A percentile compares a stretch with the other conserved stretches of the same genome.
These are phyloP conservation scores for Lepidium aucheri DNA, from an alignment of 345 rosid species.

Conservation along the genomic window DNA sequence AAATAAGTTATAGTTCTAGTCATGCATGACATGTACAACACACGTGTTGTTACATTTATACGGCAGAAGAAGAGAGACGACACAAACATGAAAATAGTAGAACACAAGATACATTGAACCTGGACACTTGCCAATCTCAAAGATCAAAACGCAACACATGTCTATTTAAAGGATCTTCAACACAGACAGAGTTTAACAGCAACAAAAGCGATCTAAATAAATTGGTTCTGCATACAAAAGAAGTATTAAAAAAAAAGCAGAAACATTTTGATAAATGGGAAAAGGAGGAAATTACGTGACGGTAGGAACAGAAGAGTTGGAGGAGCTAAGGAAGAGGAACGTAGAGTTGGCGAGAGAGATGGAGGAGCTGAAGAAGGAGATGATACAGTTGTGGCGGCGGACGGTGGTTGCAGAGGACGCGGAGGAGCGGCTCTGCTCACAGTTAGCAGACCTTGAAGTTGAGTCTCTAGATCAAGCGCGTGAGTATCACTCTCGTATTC, in stretches of 20 bases:
- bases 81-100: neutral
- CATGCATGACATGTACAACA: neutral
- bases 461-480: constrained; percentile 71
- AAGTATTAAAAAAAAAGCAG: neutral
- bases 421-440: constrained; percentile 74
- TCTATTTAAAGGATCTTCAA: constrained; percentile 13
- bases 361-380: constrained; percentile 18
- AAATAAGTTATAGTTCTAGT: neutral
- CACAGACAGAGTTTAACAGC: neutral
- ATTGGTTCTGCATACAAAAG: no score
- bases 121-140: constrained; percentile 33
- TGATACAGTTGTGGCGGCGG: constrained; percentile 36
- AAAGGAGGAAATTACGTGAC: constrained; percentile 3
- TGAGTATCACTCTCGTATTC: constrained; percentile 42
- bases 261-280: neutral
- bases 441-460: constrained; percentile 81
- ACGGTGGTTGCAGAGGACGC: constrained; percentile 68
- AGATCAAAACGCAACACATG: neutral
- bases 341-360: constrained; percentile 43
- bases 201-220: neutral
- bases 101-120: constrained; percentile 54
- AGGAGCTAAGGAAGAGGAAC: constrained; percentile 40
- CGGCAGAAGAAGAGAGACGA: neutral
- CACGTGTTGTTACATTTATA: neutral
- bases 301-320: constrained; percentile 9